These are phyloP conservation scores for Dryas octopetala DNA, from an alignment of 306 rosid species.

Conservation along the genomic window DNA sequence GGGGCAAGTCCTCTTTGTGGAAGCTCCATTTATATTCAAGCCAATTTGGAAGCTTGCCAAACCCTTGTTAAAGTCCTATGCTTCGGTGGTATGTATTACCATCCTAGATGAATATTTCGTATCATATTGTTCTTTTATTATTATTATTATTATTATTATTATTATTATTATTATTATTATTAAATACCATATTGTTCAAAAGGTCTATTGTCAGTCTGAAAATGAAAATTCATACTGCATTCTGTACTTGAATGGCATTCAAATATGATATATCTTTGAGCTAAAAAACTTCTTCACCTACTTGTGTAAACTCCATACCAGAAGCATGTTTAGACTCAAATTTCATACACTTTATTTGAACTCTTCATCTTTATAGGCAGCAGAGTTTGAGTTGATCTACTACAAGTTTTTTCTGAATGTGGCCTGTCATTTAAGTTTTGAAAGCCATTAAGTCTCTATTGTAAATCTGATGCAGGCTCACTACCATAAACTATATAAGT, in stretches of 20 bases:
- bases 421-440: not conserved
- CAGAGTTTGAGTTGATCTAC: not conserved
- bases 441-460: not conserved
- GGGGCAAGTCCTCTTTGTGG: conserved; percentile 82
- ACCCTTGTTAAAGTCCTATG: conserved; percentile 78
- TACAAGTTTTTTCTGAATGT: not conserved
- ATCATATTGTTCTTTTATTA: not conserved
- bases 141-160: no score
- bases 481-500: not conserved
- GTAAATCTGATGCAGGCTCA: not conserved
- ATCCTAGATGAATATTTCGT: not conserved
- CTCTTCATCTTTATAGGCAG: not conserved
- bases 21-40: conserved; percentile 80
- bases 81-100: conserved; percentile 67
- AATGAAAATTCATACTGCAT: not conserved
- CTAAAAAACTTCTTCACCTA: not conserved
- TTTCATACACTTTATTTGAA: not conserved
- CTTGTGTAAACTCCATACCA: not conserved
- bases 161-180: no score
- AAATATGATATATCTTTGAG: not conserved
- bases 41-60: conserved; percentile 84
- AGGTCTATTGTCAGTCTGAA: not conserved
- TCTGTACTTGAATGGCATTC: not conserved
- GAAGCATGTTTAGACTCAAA: not conserved
- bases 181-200: not conserved